A percentile compares a stretch with the other conserved stretches of the same genome.
Conservation (phyloP, 345 rosid genomes). For the Microcos paniculata region DNA sequence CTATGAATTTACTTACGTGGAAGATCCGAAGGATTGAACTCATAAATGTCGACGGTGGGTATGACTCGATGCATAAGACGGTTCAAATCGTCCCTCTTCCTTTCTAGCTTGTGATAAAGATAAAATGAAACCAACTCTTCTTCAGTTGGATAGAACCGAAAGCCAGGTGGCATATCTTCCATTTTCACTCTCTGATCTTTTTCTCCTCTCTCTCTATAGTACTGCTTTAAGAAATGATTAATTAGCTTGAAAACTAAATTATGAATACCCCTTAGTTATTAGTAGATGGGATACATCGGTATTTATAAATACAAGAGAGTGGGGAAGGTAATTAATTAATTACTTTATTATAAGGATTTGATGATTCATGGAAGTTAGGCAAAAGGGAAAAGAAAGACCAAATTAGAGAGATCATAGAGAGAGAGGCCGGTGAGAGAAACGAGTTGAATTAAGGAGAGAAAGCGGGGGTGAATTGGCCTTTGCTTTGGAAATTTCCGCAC, state of each 20-base stretch:
- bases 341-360: no score
- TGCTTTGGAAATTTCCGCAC: neutral
- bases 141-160: constrained; percentile 61
- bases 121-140: constrained; percentile 52
- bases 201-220: no score
- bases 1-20: constrained; percentile 36
- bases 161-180: constrained; percentile 43
- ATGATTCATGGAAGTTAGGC: neutral
- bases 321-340: no score
- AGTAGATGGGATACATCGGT: no score
- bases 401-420: no score
- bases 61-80: constrained; percentile 40
- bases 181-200: constrained; percentile 9
- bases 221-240: no score
- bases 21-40: constrained; percentile 43
- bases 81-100: constrained; percentile 29
- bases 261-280: no score
- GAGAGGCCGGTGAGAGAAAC: no score
- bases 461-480: neutral
- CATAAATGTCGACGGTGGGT: constrained; percentile 44
- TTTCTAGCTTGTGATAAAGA: constrained; percentile 37
- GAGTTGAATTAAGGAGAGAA: no score
- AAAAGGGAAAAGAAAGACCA: no score
- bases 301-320: no score
- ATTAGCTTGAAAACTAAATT: no score